phyloP scores from a whole-genome alignment of 805 yeast species.

The Cyberlindnera petersonii region DNA sequence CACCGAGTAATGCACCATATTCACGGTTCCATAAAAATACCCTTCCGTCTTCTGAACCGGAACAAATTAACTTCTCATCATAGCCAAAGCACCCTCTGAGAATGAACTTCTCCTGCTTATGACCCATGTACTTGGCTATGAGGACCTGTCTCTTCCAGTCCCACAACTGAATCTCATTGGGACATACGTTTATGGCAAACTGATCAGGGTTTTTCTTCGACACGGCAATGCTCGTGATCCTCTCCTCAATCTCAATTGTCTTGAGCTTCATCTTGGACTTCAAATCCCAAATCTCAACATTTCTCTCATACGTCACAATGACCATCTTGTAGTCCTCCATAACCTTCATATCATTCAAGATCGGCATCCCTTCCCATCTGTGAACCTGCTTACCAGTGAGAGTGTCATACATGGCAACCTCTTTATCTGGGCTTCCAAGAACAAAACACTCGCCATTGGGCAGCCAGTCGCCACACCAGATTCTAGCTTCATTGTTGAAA shows the following conservation, averaged over 20 bases:
- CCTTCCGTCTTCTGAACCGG: slow-evolving; percentile 81
- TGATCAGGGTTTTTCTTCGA: slow-evolving; percentile 51
- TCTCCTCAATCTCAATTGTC: slow-evolving; percentile 49
- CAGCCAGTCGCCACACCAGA: slow-evolving; percentile 68
- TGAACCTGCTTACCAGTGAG: slow-evolving; percentile 27
- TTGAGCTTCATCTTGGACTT: slow-evolving; percentile 38
- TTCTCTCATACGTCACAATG: slow-evolving; percentile 60
- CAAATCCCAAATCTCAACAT: slow-evolving; percentile 57
- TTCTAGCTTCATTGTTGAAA: slow-evolving; percentile 30
- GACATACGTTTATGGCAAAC: slow-evolving; percentile 59
- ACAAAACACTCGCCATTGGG: slow-evolving; percentile 54
- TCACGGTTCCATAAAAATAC: slow-evolving; percentile 75
- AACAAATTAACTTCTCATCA: slow-evolving; percentile 63
- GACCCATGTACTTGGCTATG: slow-evolving; percentile 65
- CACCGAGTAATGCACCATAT: slow-evolving; percentile 58
- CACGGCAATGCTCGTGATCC: slow-evolving; percentile 60
- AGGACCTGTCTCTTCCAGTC: slow-evolving; percentile 57
- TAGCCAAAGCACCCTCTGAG: slow-evolving; percentile 76
- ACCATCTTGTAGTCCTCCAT: slow-evolving; percentile 62
- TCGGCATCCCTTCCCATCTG: slow-evolving; percentile 33
- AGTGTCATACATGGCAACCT: slow-evolving; percentile 45
- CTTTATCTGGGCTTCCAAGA: slow-evolving; percentile 76
- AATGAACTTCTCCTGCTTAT: slow-evolving; percentile 63
- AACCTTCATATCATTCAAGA: slow-evolving; percentile 68
- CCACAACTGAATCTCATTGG: slow-evolving; percentile 82